These are phyloP conservation scores for Mallotus repandus DNA, from an alignment of 441 rosid species.

Conservation along the genomic window DNA sequence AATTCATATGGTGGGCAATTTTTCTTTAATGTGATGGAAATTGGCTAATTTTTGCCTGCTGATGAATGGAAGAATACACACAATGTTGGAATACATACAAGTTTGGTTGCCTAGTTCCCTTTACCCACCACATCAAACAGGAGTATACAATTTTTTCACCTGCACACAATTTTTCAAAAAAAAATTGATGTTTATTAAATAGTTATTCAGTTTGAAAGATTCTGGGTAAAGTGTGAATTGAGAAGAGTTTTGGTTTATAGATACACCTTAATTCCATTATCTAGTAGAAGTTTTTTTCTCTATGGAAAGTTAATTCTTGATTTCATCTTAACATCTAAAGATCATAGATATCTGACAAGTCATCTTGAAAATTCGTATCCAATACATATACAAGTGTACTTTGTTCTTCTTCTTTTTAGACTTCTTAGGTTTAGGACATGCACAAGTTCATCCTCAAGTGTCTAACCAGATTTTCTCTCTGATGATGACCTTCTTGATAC, in stretches of 20 bases:
- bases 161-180: no score
- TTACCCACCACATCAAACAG: not conserved
- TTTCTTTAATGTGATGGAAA: not conserved
- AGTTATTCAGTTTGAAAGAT: not conserved
- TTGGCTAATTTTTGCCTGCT: not conserved
- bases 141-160: not conserved
- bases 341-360: not conserved
- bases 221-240: not conserved
- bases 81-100: not conserved
- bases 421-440: not conserved
- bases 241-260: not conserved
- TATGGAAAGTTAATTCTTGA: not conserved
- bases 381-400: not conserved
- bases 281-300: no score
- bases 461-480: not conserved
- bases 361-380: not conserved
- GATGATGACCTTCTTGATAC: conserved; percentile 16
- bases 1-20: not conserved
- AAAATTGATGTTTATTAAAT: not conserved
- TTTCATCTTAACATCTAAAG: not conserved
- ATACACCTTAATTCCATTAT: not conserved
- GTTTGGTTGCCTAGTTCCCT: not conserved
- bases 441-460: not conserved
- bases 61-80: not conserved
- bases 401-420: not conserved